Conservation (phyloP, 352 stramenopile genomes). For the Pythium myriotylum region DNA sequence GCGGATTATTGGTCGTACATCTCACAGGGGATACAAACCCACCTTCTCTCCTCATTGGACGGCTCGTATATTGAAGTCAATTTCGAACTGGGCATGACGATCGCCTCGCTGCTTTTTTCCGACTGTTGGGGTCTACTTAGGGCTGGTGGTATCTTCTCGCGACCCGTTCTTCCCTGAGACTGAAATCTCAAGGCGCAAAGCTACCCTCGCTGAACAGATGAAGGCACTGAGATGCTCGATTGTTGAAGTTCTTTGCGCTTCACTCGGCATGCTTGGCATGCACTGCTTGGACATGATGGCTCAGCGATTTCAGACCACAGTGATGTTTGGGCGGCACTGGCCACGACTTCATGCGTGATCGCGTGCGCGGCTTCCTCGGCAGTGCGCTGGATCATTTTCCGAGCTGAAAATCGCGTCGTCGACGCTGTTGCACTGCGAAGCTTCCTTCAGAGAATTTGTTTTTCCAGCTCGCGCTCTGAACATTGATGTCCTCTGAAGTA, state of each 20-base stretch:
- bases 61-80: conserved; percentile 39
- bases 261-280: conserved; percentile 68
- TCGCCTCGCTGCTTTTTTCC: conserved; percentile 61
- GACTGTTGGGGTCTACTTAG: conserved; percentile 55
- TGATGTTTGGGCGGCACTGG: conserved; percentile 46
- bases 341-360: conserved; percentile 53
- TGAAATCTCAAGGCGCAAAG: conserved; percentile 52
- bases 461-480: conserved; percentile 58
- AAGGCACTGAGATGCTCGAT: conserved; percentile 47
- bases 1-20: conserved; percentile 76
- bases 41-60: conserved; percentile 39
- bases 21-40: conserved; percentile 72
- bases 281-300: conserved; percentile 79
- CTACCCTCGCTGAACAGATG: conserved; percentile 48
- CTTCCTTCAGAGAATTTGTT: not conserved
- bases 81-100: conserved; percentile 59
- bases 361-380: conserved; percentile 59
- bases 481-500: conserved; percentile 48
- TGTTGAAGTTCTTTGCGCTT: conserved; percentile 50
- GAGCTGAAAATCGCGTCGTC: conserved; percentile 32
- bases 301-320: conserved; percentile 43
- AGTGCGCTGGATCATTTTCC: conserved; percentile 75
- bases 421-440: not conserved
- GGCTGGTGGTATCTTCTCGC: conserved; percentile 52
- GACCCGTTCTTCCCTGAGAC: conserved; percentile 71